Percentiles rank a stretch among this genome's conserved stretches.
Evolutionary conservation across 306 rosid species (phyloP).

Genomic region (Cucurbita maxima): DNA sequence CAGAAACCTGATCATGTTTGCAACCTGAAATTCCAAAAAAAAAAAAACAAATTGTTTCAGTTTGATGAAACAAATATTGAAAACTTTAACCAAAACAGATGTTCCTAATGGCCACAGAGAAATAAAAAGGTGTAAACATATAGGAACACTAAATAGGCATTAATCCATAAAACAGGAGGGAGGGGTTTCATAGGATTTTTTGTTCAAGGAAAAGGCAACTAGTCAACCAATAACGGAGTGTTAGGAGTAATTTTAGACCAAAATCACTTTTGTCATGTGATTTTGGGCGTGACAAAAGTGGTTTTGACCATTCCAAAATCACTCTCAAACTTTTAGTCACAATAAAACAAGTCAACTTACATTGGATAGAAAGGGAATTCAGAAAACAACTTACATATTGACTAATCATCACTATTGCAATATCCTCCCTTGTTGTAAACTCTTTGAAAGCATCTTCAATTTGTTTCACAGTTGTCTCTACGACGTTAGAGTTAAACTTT

Average conservation of each 20-base stretch:
- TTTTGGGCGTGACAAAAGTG: too few relatives aligned
- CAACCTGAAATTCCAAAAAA: slow-evolving; percentile 43
- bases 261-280: too few relatives aligned
- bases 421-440: slow-evolving; percentile 66
- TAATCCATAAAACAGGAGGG: background rate
- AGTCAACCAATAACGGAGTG: background rate
- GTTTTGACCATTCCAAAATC: too few relatives aligned
- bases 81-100: background rate
- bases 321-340: background rate
- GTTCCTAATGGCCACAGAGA: background rate
- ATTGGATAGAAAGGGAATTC: background rate
- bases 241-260: background rate
- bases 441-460: slow-evolving; percentile 96
- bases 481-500: background rate
- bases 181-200: background rate
- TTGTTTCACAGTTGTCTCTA: slow-evolving; percentile 83
- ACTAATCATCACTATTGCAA: slow-evolving; percentile 80
- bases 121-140: background rate
- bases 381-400: slow-evolving; percentile 62
- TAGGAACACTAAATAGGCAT: background rate
- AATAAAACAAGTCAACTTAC: background rate
- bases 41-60: background rate
- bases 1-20: slow-evolving; percentile 85
- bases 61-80: background rate
- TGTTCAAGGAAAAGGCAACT: background rate